Evolutionary conservation across 192 early-diverging fungal genomes (phyloP).

Genomic region (Podila clonocystis): DNA sequence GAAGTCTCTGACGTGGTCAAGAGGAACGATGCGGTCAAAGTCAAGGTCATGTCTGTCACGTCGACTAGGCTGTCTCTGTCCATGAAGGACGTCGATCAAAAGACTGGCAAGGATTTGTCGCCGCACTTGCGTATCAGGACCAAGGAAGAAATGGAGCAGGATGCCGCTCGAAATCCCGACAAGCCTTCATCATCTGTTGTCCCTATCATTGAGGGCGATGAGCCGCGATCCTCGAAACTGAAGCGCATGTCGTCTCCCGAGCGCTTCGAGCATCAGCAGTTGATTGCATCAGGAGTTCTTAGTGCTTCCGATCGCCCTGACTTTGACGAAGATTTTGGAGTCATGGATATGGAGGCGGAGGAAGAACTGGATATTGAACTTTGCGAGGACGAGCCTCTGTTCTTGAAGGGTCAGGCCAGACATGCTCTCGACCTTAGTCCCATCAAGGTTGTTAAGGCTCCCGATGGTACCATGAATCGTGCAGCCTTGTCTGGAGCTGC

Average conservation of each 20-base stretch:
- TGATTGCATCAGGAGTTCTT: slow-evolving; percentile 94
- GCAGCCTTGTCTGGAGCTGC: slow-evolving; percentile 94
- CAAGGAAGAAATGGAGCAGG: slow-evolving; percentile 70
- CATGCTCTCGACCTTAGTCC: slow-evolving; percentile 88
- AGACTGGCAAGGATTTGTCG: slow-evolving; percentile 87
- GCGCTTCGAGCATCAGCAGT: slow-evolving; percentile 97
- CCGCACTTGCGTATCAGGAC: slow-evolving; percentile 80
- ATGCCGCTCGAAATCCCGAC: slow-evolving; percentile 71
- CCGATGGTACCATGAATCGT: slow-evolving; percentile 96
- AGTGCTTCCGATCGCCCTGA: slow-evolving; percentile 87
- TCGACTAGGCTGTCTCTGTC: slow-evolving; percentile 86
- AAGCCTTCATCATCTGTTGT: slow-evolving; percentile 58
- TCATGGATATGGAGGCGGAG: slow-evolving; percentile 86
- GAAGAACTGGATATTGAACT: slow-evolving; percentile 99
- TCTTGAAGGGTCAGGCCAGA: slow-evolving; percentile 92
- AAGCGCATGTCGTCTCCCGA: slow-evolving; percentile 96
- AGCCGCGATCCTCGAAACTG: slow-evolving; percentile 48
- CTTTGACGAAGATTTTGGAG: slow-evolving; percentile 89
- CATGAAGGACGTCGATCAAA: slow-evolving; percentile 98
- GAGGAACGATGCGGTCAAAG: slow-evolving; percentile 84
- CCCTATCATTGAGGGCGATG: slow-evolving; percentile 60
- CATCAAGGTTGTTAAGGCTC: slow-evolving; percentile 98
- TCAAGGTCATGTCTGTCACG: slow-evolving; percentile 94
- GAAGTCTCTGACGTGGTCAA: slow-evolving; percentile 91
- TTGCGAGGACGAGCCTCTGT: slow-evolving; percentile 92